Evolutionary conservation across 225 moss, liverwort and hornwort species (phyloP).

Genomic region (Bryum argenteum): DNA sequence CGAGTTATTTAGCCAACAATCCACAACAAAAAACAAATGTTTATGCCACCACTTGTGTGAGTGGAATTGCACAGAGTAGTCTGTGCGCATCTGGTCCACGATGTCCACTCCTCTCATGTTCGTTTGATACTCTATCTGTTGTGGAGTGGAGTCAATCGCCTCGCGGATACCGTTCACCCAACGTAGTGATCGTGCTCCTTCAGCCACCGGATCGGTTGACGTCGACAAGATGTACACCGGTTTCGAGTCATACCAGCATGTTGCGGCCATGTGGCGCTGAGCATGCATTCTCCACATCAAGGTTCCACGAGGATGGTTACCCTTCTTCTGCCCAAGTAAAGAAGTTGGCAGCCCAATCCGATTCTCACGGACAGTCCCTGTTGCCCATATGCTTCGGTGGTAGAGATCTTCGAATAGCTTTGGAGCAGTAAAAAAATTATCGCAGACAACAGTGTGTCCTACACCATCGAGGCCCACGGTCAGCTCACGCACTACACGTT

Average conservation of each 20-base stretch:
- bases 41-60: slow-evolving; percentile 2
- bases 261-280: neutral
- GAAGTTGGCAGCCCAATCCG: neutral
- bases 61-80: neutral
- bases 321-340: neutral
- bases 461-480: neutral
- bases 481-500: neutral
- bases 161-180: neutral
- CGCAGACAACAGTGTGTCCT: neutral
- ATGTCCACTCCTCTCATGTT: neutral
- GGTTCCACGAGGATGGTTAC: neutral
- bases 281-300: slow-evolving; percentile 5
- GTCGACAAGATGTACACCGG: neutral
- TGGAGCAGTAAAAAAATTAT: neutral
- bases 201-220: neutral
- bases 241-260: neutral
- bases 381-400: neutral
- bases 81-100: neutral
- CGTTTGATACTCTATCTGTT: no score
- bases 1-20: neutral
- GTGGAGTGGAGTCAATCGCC: no score
- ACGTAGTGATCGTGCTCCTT: neutral
- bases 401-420: neutral
- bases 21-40: neutral
- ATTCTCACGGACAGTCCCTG: neutral